Conservation (phyloP, 139 green algal genomes). For the Picochlorum sp. region DNA sequence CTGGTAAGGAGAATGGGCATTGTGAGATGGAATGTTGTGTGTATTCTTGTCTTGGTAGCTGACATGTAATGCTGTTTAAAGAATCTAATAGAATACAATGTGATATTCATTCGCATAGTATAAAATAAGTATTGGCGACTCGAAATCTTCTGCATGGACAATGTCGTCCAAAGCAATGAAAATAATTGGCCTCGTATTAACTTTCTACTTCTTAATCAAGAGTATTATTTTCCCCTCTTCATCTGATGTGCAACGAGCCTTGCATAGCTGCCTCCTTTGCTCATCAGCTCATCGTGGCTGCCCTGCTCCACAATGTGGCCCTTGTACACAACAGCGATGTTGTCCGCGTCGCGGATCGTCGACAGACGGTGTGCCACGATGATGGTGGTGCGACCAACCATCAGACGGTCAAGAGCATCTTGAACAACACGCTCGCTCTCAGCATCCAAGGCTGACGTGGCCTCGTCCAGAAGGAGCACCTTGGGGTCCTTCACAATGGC, state of each 20-base stretch:
- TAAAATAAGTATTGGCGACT: not conserved
- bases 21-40: too few relatives aligned
- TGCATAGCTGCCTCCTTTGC: constrained; percentile 41
- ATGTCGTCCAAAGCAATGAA: too few relatives aligned
- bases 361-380: constrained; percentile 80
- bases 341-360: constrained; percentile 72
- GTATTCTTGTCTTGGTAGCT: too few relatives aligned
- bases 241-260: constrained; percentile 7
- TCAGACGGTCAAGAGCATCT: constrained; percentile 45
- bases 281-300: constrained; percentile 33
- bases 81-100: not conserved
- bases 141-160: too few relatives aligned
- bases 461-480: constrained; percentile 58
- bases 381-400: constrained; percentile 69
- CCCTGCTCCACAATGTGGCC: constrained; percentile 57
- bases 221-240: not conserved
- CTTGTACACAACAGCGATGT: constrained; percentile 70
- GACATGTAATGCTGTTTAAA: too few relatives aligned
- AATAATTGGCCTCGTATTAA: too few relatives aligned
- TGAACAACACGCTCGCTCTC: constrained; percentile 47
- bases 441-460: constrained; percentile 49
- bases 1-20: too few relatives aligned
- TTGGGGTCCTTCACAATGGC: constrained; percentile 48
- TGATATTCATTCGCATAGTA: not conserved
- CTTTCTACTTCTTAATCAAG: not conserved